These are phyloP conservation scores for Tillandsia fasciculata DNA, from an alignment of 176 grass and related monocot species.

Conservation along the genomic window DNA sequence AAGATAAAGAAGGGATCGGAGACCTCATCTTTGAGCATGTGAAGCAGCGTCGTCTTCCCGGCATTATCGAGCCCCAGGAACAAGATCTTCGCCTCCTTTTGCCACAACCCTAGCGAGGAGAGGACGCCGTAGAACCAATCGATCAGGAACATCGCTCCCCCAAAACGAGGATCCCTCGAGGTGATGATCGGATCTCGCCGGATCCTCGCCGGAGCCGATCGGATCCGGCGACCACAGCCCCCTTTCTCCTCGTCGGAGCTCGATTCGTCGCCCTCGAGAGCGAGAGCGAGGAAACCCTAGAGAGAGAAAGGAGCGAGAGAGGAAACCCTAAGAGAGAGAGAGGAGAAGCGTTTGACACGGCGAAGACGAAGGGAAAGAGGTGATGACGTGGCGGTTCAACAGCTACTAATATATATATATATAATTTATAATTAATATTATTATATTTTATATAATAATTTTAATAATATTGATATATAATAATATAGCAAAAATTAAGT, in stretches of 20 bases:
- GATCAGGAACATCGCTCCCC: constrained; percentile 52
- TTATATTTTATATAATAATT: no score
- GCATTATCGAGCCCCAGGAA: constrained; percentile 82
- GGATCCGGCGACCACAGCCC: constrained; percentile 5
- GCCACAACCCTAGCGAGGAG: constrained; percentile 63
- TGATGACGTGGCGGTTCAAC: constrained; percentile 24
- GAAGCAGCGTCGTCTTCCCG: constrained; percentile 75
- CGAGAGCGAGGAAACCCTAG: neutral
- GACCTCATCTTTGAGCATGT: constrained; percentile 94
- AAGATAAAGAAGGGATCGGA: neutral
- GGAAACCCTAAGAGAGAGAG: neutral
- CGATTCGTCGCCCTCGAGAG: neutral
- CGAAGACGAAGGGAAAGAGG: neutral
- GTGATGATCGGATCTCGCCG: constrained; percentile 6
- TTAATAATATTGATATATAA: no score
- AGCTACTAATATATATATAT: neutral
- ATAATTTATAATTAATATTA: no score
- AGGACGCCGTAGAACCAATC: constrained; percentile 83
- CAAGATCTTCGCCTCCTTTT: constrained; percentile 89
- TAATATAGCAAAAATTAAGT: no score
- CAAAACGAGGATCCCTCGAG: neutral
- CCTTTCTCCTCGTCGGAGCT: neutral
- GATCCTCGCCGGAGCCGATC: neutral
- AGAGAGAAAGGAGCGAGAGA: neutral
- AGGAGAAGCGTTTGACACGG: neutral